phyloP scores from a whole-genome alignment of 371 early-diverging fungal species.

The Scutellospora calospora region DNA sequence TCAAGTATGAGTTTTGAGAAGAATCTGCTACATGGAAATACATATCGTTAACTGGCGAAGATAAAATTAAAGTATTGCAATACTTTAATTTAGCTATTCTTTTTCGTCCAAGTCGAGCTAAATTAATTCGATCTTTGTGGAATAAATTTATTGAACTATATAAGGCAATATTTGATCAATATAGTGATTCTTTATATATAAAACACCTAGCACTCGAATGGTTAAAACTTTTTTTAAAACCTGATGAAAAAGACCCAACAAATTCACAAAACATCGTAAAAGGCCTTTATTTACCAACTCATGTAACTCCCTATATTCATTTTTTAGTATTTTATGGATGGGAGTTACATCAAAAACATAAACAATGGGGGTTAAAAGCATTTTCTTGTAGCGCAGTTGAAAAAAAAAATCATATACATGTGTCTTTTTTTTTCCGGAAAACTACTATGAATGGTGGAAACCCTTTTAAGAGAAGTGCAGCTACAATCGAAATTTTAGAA shows the following conservation, averaged over 20 bases:
- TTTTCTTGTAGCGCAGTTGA: neutral
- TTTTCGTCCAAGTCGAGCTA: neutral
- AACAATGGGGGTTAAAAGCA: neutral
- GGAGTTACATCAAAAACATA: neutral
- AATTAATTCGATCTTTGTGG: neutral
- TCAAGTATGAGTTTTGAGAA: neutral
- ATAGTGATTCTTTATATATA: neutral
- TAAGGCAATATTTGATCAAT: neutral
- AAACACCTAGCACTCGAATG: neutral
- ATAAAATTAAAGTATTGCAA: neutral
- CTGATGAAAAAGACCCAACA: neutral
- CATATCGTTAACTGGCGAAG: neutral
- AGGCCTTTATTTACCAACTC: conserved; percentile 1
- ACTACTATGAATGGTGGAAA: neutral
- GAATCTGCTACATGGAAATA: neutral
- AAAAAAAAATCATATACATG: neutral
- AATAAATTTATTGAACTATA: neutral
- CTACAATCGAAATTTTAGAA: neutral
- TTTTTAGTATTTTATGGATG: neutral
- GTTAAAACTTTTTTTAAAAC: neutral
- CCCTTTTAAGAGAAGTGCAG: neutral
- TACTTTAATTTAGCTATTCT: too few species aligned
- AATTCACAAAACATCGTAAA: neutral
- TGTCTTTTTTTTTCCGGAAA: neutral
- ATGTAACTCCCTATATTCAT: neutral